Evolutionary conservation across 129 eudicot genomes (phyloP).

Genomic region (Logfia minima): DNA sequence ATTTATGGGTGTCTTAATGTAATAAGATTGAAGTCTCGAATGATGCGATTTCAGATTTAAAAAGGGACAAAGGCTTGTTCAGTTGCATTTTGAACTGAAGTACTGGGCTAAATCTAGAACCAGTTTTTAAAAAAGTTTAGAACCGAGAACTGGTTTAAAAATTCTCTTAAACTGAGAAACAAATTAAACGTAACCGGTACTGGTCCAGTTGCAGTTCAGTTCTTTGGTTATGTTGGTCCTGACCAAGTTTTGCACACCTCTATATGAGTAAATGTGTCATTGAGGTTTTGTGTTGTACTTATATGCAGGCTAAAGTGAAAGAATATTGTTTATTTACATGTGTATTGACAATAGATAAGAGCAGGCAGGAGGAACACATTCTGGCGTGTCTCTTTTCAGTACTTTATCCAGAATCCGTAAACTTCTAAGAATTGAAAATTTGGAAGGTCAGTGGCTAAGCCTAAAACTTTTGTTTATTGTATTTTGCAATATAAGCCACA

Average conservation of each 20-base stretch:
- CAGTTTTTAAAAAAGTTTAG: neutral
- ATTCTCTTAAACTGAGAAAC: neutral
- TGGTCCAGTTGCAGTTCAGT: neutral
- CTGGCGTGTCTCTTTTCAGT: constrained; percentile 54
- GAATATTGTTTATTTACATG: neutral
- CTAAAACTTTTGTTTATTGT: neutral
- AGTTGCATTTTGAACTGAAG: neutral
- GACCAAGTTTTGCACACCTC: neutral
- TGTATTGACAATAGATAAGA: constrained; percentile 17
- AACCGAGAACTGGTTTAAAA: neutral
- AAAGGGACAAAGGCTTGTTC: neutral
- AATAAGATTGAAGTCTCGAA: neutral
- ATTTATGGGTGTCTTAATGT: neutral
- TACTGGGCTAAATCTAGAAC: neutral
- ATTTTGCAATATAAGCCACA: constrained; percentile 3
- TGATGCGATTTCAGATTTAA: neutral
- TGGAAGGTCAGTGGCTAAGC: constrained; percentile 50
- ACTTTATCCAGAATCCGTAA: constrained; percentile 56
- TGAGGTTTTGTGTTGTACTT: constrained; percentile 13
- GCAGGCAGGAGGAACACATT: constrained; percentile 54
- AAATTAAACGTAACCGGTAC: neutral
- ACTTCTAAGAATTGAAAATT: constrained; percentile 50
- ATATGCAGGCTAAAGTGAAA: constrained; percentile 59
- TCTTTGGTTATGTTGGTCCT: neutral
- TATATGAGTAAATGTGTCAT: constrained; percentile 11